Percentiles rank a stretch among this genome's conserved stretches.
Evolutionary conservation across 176 grass and related monocot genomes (phyloP).

Genomic region (Musa schizocarpa): DNA sequence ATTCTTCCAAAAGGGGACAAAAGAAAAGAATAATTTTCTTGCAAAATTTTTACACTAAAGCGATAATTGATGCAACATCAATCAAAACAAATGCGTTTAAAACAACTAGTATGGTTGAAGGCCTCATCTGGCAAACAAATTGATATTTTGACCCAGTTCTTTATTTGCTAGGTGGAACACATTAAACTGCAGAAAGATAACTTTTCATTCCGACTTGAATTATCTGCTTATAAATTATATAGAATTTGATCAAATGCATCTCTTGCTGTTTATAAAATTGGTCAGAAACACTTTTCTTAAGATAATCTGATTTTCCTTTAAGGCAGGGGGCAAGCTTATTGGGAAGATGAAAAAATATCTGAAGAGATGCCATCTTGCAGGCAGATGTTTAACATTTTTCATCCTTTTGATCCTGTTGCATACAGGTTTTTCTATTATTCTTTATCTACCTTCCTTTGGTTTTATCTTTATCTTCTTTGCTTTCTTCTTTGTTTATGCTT

Average conservation of each 20-base stretch:
- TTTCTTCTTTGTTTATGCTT: background rate
- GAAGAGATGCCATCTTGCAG: conserved; percentile 90
- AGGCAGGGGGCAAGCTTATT: conserved; percentile 79
- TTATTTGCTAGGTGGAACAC: background rate
- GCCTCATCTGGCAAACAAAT: background rate
- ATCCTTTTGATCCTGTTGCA: conserved; percentile 97
- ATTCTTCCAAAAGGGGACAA: too few species aligned
- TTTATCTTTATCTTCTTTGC: background rate
- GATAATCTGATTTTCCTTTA: conserved; percentile 6
- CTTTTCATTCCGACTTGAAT: background rate
- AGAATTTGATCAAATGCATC: background rate
- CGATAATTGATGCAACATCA: too few species aligned
- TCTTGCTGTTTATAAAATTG: background rate
- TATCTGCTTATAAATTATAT: background rate
- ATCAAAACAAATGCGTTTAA: background rate
- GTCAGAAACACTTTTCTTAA: background rate
- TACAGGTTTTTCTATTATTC: conserved; percentile 47
- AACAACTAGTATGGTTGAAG: background rate
- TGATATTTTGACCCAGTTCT: background rate
- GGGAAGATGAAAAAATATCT: conserved; percentile 69
- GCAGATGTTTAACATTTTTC: conserved; percentile 96
- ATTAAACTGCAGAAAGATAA: background rate
- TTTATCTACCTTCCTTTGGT: background rate
- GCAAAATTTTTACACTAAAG: too few species aligned
- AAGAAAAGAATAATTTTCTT: too few species aligned